Conservation (phyloP, 148 eudicot genomes). For the Persicaria tinctoria region DNA sequence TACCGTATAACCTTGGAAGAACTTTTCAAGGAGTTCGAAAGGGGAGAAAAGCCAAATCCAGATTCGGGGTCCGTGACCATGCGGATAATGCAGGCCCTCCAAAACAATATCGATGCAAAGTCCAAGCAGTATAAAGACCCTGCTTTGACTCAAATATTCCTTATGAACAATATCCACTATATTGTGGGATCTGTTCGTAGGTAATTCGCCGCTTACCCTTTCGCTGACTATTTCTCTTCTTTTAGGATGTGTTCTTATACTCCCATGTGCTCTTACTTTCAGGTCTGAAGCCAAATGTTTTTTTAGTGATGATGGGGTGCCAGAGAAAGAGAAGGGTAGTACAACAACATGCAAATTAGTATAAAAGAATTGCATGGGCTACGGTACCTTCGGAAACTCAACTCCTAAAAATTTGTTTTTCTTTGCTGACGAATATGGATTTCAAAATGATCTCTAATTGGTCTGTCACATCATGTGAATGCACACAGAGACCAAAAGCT, state of each 20-base stretch:
- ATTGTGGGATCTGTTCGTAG: slow-evolving; percentile 98
- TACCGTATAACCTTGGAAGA: slow-evolving; percentile 94
- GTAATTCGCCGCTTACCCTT: slow-evolving; percentile 25
- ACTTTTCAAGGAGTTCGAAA: slow-evolving; percentile 89
- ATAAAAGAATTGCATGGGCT: slow-evolving; percentile 94
- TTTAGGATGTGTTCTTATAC: not conserved
- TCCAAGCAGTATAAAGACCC: slow-evolving; percentile 83
- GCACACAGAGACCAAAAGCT: too few species aligned
- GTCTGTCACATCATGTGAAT: too few species aligned
- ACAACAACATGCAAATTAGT: slow-evolving; percentile 96
- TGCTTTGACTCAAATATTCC: slow-evolving; percentile 81
- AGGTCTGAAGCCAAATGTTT: slow-evolving; percentile 97
- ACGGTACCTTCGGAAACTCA: slow-evolving; percentile 42
- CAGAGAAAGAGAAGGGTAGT: slow-evolving; percentile 94
- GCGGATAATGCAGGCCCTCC: too few species aligned
- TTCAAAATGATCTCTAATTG: not conserved
- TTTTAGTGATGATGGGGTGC: slow-evolving; percentile 95
- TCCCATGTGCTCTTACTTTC: slow-evolving; percentile 7
- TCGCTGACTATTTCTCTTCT: not conserved
- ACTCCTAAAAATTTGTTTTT: not conserved
- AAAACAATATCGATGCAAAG: too few species aligned
- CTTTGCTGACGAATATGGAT: not conserved
- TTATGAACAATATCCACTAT: slow-evolving; percentile 96
- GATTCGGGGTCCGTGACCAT: too few species aligned
- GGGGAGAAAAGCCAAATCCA: slow-evolving; percentile 53